Evolutionary conservation across 176 grass and related monocot genomes (phyloP).

Genomic region (Dactylis glomerata): DNA sequence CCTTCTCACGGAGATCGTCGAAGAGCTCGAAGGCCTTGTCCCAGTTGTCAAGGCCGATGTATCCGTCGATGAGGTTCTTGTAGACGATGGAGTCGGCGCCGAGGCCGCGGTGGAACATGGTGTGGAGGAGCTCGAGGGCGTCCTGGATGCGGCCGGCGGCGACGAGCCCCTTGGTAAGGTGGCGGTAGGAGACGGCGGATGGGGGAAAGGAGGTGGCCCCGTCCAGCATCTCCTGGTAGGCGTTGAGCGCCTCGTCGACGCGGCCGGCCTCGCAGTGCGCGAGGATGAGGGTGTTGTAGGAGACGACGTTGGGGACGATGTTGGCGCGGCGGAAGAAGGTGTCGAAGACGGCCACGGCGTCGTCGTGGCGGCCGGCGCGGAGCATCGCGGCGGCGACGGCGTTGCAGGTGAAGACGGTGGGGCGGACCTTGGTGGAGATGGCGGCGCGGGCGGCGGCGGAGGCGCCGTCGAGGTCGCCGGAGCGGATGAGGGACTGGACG

Average conservation of each 20-base stretch:
- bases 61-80: slow-evolving; percentile 6
- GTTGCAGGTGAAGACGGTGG: slow-evolving; percentile 83
- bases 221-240: slow-evolving; percentile 7
- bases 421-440: slow-evolving; percentile 32
- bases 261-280: slow-evolving; percentile 36
- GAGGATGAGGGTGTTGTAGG: slow-evolving; percentile 62
- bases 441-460: slow-evolving; percentile 31
- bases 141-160: slow-evolving; percentile 40
- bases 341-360: slow-evolving; percentile 34
- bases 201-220: neutral
- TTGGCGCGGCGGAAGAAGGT: slow-evolving; percentile 48
- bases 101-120: slow-evolving; percentile 48
- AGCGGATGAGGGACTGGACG: slow-evolving; percentile 50
- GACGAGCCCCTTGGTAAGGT: slow-evolving; percentile 10
- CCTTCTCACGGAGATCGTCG: neutral
- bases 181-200: neutral
- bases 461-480: slow-evolving; percentile 44
- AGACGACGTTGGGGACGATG: slow-evolving; percentile 58
- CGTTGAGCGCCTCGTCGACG: slow-evolving; percentile 11
- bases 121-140: slow-evolving; percentile 41
- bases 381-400: slow-evolving; percentile 54
- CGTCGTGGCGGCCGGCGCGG: slow-evolving; percentile 39
- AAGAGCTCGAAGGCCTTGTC: slow-evolving; percentile 7
- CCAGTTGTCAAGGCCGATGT: neutral
- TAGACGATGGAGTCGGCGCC: slow-evolving; percentile 6